Conservation (phyloP, 768 basidiomycete species). For the Termitomyces sp. region DNA sequence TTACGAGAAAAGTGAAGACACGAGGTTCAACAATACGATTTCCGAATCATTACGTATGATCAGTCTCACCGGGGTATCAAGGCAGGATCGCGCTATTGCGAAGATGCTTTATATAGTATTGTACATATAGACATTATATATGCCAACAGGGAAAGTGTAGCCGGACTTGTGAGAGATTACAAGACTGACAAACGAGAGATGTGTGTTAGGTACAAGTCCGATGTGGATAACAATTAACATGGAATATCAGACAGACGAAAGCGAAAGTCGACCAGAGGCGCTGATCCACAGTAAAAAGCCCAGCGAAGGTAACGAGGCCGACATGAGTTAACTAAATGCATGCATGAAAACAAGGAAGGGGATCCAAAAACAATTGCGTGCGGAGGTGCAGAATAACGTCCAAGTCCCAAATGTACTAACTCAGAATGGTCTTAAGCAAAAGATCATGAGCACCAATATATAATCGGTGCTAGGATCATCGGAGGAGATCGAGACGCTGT, state of each 20-base stretch:
- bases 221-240: constrained; percentile 21
- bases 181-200: constrained; percentile 3
- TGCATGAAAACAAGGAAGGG: not conserved
- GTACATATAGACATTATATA: constrained; percentile 17
- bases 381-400: not conserved
- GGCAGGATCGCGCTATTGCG: not conserved
- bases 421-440: not conserved
- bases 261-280: not conserved
- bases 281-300: not conserved
- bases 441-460: not conserved
- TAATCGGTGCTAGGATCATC: constrained; percentile 25
- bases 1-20: not conserved
- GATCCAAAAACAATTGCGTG: constrained; percentile 4
- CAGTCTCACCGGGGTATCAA: not conserved
- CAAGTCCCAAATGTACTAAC: not conserved
- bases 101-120: constrained; percentile 13
- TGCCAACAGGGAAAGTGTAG: constrained; percentile 13
- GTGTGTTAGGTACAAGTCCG: constrained; percentile 22
- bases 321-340: not conserved
- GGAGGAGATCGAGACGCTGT: constrained; percentile 63
- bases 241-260: constrained; percentile 9
- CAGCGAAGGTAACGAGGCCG: not conserved
- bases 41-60: not conserved
- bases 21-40: not conserved
- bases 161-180: constrained; percentile 3